Percentiles rank a stretch among this genome's conserved stretches.
Evolutionary conservation across 129 eudicot genomes (phyloP).

Genomic region (Oenanthe sinensis): DNA sequence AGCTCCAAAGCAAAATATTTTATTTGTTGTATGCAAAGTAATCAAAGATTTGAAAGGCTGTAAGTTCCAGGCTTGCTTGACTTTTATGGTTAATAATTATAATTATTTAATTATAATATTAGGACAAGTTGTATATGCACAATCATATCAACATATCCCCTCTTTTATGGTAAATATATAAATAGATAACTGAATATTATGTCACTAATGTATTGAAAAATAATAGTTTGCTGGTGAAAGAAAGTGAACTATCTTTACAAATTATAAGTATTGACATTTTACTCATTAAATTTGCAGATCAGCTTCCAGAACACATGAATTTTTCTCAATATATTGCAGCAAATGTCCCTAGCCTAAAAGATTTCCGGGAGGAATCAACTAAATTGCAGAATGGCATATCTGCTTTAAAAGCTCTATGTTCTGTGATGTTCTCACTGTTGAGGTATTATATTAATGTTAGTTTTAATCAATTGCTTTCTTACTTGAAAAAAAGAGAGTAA

Average conservation of each 20-base stretch:
- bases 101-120: too few species aligned
- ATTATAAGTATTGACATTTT: background rate
- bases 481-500: background rate
- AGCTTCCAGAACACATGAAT: conserved; percentile 56
- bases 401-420: conserved; percentile 62
- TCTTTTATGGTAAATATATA: background rate
- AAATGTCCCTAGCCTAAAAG: conserved; percentile 65
- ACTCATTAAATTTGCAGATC: conserved; percentile 42
- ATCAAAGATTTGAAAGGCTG: conserved; percentile 72
- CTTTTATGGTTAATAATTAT: background rate
- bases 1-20: conserved; percentile 60
- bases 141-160: background rate
- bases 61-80: conserved; percentile 30
- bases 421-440: conserved; percentile 60
- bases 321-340: conserved; percentile 68
- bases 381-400: conserved; percentile 47
- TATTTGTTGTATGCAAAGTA: conserved; percentile 52
- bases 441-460: conserved; percentile 34
- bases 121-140: background rate
- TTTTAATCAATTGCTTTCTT: background rate
- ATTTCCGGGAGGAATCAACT: conserved; percentile 44
- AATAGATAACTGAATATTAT: background rate
- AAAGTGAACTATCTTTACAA: background rate
- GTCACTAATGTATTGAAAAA: background rate
- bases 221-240: conserved; percentile 1